Conservation (phyloP, 176 grass and related monocot genomes). For the Canna indica region DNA sequence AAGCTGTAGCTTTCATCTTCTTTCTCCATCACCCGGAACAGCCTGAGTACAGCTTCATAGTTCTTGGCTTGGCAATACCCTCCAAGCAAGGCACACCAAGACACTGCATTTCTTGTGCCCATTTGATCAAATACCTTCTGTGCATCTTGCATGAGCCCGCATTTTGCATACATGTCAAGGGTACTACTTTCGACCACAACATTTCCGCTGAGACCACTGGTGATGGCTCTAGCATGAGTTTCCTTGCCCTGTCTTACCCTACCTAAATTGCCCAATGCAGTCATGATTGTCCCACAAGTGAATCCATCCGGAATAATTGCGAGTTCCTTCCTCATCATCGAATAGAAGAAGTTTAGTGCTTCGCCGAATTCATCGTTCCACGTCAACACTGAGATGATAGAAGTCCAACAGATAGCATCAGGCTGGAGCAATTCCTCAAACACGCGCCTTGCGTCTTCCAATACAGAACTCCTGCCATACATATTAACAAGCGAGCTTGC, state of each 20-base stretch:
- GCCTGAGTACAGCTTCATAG: slow-evolving; percentile 32
- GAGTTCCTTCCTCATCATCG: slow-evolving; percentile 29
- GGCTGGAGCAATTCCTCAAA: slow-evolving; percentile 65
- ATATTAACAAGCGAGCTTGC: slow-evolving; percentile 55
- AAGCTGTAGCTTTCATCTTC: slow-evolving; percentile 39
- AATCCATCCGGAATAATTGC: slow-evolving; percentile 32
- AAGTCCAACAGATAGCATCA: slow-evolving; percentile 71
- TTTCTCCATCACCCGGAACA: slow-evolving; percentile 53
- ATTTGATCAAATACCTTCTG: slow-evolving; percentile 67
- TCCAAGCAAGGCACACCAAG: slow-evolving; percentile 60
- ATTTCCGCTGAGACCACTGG: slow-evolving; percentile 51
- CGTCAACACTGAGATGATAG: slow-evolving; percentile 57
- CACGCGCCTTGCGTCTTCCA: slow-evolving; percentile 32
- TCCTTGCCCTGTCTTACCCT: slow-evolving; percentile 44
- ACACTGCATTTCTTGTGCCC: slow-evolving; percentile 49
- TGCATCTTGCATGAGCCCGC: slow-evolving; percentile 40
- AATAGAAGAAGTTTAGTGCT: slow-evolving; percentile 34
- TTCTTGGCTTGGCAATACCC: slow-evolving; percentile 59
- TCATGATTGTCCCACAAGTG: slow-evolving; percentile 70
- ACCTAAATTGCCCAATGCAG: slow-evolving; percentile 46
- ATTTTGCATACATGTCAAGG: slow-evolving; percentile 80
- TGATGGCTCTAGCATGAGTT: slow-evolving; percentile 41
- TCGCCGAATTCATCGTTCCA: slow-evolving; percentile 52
- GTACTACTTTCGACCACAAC: slow-evolving; percentile 79
- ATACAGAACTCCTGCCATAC: slow-evolving; percentile 38